Evolutionary conservation across 129 eudicot species (phyloP), one percentile per base, ranked within the genome.

Genomic region (Gnaphalium uliginosum): DNA sequence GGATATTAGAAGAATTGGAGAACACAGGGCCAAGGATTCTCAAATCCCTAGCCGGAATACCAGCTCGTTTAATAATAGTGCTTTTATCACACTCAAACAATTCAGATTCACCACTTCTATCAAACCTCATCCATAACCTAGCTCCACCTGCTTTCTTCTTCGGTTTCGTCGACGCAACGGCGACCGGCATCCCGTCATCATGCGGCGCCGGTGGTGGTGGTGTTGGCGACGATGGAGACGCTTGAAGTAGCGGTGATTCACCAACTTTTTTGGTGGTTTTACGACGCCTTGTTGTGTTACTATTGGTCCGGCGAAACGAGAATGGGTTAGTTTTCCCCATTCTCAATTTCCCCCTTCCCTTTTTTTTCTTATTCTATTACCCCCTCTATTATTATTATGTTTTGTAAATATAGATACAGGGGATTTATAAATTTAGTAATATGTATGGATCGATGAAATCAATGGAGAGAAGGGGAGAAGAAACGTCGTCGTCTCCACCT

Each of bases 21-120:
- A 95, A 95, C 26, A 95, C 82, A 72, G 99, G 99, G 5, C 99
- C 99, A 32, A 91, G 95, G 71, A 95, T 87, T 50, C 99, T 81
- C 89, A 95, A 91, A 83, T 95, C 99, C 87, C 99, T 83, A 78
- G 99, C 79, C 48, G 99, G 99, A 72, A 95, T 84, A 18, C 89
- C 86, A 0, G 86, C 92, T 21, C 97, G 93, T 80, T 89, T 89
- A 35, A 91, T 83, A 24, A 95, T 91, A 0, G 83, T 82, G 74
- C 76, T 89, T 76, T 95, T 95, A 67, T 95, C 99, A 76, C 99
- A 95, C 82, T 95, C 99, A 29, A 84, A 86, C 43, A 87, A 53
- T 78, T 95, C 99, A 35, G 99, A 95, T 50, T 89, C 86, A 24
- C 97, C 99, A 17, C 30, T 56, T 68, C 86, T 81, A 81, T 95